Conservation (phyloP, 1,284 basidiomycete genomes). For the Ganoderma lingzhi region DNA sequence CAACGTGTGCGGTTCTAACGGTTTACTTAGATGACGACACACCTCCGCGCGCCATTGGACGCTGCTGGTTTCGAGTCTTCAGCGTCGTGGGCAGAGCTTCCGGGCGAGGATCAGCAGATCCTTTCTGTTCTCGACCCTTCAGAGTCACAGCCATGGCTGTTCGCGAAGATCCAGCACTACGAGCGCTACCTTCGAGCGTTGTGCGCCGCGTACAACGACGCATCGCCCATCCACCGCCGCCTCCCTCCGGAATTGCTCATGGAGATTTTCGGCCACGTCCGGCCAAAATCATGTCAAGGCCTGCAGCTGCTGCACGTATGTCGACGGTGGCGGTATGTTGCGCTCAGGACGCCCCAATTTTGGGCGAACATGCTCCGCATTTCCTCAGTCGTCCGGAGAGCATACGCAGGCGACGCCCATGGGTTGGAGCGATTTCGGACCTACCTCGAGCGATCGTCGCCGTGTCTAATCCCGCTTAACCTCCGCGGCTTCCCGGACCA, state of each 20-base stretch:
- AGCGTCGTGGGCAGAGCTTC: neutral
- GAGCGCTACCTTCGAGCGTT: conserved; percentile 9
- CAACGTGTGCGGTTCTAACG: neutral
- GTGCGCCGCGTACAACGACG: conserved; percentile 13
- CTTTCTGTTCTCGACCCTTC: neutral
- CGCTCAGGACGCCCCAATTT: conserved; percentile 17
- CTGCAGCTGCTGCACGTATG: conserved; percentile 19
- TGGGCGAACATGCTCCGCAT: conserved; percentile 21
- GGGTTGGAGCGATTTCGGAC: conserved; percentile 3
- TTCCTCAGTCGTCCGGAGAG: conserved; percentile 1
- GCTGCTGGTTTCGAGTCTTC: neutral
- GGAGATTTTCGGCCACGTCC: conserved; percentile 17
- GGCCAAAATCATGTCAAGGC: conserved; percentile 4
- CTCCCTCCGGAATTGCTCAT: conserved; percentile 21
- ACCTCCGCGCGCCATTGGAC: neutral
- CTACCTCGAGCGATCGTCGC: conserved; percentile 12
- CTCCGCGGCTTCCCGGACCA: neutral
- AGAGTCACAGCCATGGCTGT: conserved; percentile 12
- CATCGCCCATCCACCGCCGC: conserved; percentile 16
- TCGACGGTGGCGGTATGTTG: conserved; percentile 13
- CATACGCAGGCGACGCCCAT: neutral
- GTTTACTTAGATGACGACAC: neutral
- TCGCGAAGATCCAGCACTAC: conserved; percentile 9
- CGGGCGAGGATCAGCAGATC: conserved; percentile 6
- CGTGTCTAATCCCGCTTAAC: conserved; percentile 9